Base-by-base conservation (phyloP, 768 basidiomycete species). In the Agrocybe chaxingu region DNA sequence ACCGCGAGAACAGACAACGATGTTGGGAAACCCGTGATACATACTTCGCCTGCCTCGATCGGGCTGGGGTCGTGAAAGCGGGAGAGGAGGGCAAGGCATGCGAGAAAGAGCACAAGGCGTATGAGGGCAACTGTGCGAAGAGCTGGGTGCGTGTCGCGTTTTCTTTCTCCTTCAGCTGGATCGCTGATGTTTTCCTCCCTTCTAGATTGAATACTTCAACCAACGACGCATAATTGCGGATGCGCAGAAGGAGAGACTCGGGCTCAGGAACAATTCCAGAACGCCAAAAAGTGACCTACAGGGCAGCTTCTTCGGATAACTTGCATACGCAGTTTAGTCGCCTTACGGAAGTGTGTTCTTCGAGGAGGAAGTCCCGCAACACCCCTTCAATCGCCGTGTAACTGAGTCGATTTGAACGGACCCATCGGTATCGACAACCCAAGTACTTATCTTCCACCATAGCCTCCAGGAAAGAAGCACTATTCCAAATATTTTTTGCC, bases 121-220 rank as follows among this genome's bases (percentile, higher is more conserved):
- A 95, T 67, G 81, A 89, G 47, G 67, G 70, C 51, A 82, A 77
- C 57, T 96, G 93, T 63, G 91, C 91, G 2, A 85, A 82, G 67
- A 94, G 92, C 68, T 96, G 92, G 92, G 93, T 92, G 65, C 50
- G 85, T 76, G 16, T 7, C 35, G 11, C 48, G 12, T 39, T 16
- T 40, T 11, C 38, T 11, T 19, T 18, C n/a, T 50, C n/a, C 41
- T 50, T 49, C 16, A 40, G 19, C 46, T 19, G 11, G 13, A 10
- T 52, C 34, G 35, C 29, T 46, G 16, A 18, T 33, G 30, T 42
- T 37, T 37, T 40, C 16, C 35, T 51, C 18, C 46, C 50, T 39
- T 38, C 32, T 57, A 98, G 95, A 86, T 98, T 60, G 89, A 90
- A 24, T 96, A 98, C 66, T 97, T 98, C 62, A 96, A 97, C 72